A percentile compares a stretch with the other conserved stretches of the same genome.
Evolutionary conservation across 1,284 basidiomycete species (phyloP).

Genomic region (Cutaneotrichosporon mucoides): DNA sequence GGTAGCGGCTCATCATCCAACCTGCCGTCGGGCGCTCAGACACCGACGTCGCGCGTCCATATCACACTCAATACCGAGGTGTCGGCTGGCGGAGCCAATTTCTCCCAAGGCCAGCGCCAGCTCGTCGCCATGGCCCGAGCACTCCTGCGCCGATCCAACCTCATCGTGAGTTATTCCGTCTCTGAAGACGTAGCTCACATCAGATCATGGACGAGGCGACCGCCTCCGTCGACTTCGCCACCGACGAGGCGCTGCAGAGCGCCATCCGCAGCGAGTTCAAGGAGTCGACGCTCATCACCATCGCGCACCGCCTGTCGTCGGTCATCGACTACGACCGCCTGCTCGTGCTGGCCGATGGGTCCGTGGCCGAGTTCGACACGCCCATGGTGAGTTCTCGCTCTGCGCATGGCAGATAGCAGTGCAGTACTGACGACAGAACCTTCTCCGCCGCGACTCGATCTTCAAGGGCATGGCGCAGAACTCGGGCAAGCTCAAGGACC

Average conservation of each 20-base stretch:
- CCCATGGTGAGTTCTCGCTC: slow-evolving; percentile 53
- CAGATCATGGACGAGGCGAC: slow-evolving; percentile 76
- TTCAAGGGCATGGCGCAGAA: slow-evolving; percentile 78
- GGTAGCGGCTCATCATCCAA: neutral
- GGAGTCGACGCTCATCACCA: slow-evolving; percentile 72
- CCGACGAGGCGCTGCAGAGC: slow-evolving; percentile 63
- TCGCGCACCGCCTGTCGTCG: slow-evolving; percentile 71
- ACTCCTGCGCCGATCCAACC: slow-evolving; percentile 65
- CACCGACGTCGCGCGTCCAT: slow-evolving; percentile 35
- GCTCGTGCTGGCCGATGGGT: slow-evolving; percentile 74
- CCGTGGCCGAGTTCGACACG: slow-evolving; percentile 74
- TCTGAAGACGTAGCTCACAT: neutral
- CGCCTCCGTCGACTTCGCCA: slow-evolving; percentile 72
- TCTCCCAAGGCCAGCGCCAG: slow-evolving; percentile 79
- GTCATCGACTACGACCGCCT: slow-evolving; percentile 71
- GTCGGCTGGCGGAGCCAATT: slow-evolving; percentile 73
- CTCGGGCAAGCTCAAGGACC: slow-evolving; percentile 68
- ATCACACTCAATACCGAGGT: slow-evolving; percentile 68
- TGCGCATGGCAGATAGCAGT: too few species aligned
- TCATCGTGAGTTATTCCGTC: slow-evolving; percentile 53
- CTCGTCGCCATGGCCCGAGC: slow-evolving; percentile 67
- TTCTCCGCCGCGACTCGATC: slow-evolving; percentile 69
- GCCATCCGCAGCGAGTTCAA: slow-evolving; percentile 76
- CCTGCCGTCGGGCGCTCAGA: neutral
- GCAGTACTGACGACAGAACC: slow-evolving; percentile 44